Percentiles rank a stretch among this genome's conserved stretches.
Evolutionary conservation across 352 stramenopile genomes (phyloP).

Genomic region (Globisporangium emineosum): DNA sequence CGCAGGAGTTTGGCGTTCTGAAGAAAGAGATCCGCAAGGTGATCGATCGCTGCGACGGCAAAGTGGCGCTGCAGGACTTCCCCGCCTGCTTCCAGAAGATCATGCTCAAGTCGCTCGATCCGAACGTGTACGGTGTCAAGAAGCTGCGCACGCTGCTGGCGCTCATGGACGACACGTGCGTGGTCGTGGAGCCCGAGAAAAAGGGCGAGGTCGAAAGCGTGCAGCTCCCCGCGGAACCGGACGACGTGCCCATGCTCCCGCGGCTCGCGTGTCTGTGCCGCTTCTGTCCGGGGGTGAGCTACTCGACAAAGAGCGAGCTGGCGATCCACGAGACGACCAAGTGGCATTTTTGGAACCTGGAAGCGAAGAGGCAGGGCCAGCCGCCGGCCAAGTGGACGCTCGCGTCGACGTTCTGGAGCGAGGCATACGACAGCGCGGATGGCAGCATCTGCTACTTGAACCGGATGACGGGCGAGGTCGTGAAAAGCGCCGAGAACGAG

Average conservation of each 20-base stretch:
- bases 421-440: constrained; percentile 64
- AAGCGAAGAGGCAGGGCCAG: constrained; percentile 33
- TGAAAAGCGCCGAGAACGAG: constrained; percentile 40
- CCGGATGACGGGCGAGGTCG: constrained; percentile 59
- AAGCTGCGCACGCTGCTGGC: constrained; percentile 66
- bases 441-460: constrained; percentile 72
- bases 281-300: constrained; percentile 63
- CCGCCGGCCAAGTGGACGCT: constrained; percentile 51
- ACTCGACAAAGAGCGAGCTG: constrained; percentile 53
- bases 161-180: constrained; percentile 54
- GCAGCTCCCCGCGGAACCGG: constrained; percentile 43
- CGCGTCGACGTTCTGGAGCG: constrained; percentile 64
- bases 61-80: constrained; percentile 51
- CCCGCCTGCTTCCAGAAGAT: constrained; percentile 45
- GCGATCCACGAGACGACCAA: constrained; percentile 66
- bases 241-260: constrained; percentile 43
- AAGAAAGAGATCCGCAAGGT: constrained; percentile 78
- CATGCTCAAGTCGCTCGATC: constrained; percentile 69
- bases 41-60: constrained; percentile 51
- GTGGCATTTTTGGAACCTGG: constrained; percentile 75
- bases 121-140: constrained; percentile 61
- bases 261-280: constrained; percentile 54
- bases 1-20: constrained; percentile 50
- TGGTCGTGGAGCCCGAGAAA: constrained; percentile 39
- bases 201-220: constrained; percentile 63